A percentile compares a stretch with the other conserved stretches of the same genome.
Conservation (phyloP, 2,329 filamentous ascomycete genomes). For the Ophiostoma ulmi region DNA sequence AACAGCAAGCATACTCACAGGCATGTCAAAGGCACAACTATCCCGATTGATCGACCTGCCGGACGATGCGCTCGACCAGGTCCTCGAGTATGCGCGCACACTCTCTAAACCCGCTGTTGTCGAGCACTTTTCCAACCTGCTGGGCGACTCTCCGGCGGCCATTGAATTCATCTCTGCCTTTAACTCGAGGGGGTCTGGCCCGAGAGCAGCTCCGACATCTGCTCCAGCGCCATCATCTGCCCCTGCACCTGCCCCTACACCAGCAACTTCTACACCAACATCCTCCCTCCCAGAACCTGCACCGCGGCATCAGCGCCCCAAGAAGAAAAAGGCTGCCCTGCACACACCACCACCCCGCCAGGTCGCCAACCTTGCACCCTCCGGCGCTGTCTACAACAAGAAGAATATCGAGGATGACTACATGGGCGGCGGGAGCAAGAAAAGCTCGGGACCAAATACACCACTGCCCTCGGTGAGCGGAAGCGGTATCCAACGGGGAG, state of each 20-base stretch:
- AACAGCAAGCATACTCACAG: background rate
- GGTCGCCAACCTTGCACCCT: conserved; percentile 57
- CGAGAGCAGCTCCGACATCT: conserved; percentile 21
- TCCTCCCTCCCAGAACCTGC: conserved; percentile 36
- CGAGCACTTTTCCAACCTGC: conserved; percentile 78
- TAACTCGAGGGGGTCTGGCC: conserved; percentile 59
- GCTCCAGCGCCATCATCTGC: conserved; percentile 23
- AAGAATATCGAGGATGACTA: conserved; percentile 65
- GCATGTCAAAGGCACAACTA: conserved; percentile 62
- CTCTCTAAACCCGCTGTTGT: conserved; percentile 73
- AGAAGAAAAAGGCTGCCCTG: conserved; percentile 55
- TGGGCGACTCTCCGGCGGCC: conserved; percentile 75
- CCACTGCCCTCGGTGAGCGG: conserved; percentile 24
- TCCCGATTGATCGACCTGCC: conserved; percentile 77
- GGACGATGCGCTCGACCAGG: conserved; percentile 74
- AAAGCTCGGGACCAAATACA: conserved; percentile 38
- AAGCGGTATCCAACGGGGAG: background rate
- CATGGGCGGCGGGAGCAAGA: conserved; percentile 42
- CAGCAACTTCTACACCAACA: background rate
- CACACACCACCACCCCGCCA: conserved; percentile 60
- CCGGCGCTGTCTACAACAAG: conserved; percentile 70
- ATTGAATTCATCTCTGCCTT: conserved; percentile 76
- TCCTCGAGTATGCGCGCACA: conserved; percentile 73
- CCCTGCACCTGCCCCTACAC: background rate
- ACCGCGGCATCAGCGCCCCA: conserved; percentile 45